Conservation (phyloP, 208 protist genomes). For the Trypanosoma vivax region DNA sequence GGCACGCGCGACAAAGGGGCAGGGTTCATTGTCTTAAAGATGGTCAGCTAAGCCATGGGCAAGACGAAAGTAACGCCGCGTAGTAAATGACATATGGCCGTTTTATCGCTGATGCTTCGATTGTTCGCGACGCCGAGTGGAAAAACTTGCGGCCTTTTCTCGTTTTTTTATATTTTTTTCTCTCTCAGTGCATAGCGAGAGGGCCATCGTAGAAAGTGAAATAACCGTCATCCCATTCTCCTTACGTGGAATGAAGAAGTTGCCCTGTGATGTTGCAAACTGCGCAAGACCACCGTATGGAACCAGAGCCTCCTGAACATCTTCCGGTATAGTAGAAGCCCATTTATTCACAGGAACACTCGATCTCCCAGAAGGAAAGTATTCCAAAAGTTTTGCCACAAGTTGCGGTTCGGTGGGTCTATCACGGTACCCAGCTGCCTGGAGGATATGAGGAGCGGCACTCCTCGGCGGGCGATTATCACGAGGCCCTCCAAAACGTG, state of each 20-base stretch:
- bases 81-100: too few relatives aligned
- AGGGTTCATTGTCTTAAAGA: too few relatives aligned
- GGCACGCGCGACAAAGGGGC: too few relatives aligned
- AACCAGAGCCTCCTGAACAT: conserved; percentile 58
- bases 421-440: conserved; percentile 2
- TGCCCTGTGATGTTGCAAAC: conserved; percentile 46
- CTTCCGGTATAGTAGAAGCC: conserved; percentile 43
- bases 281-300: conserved; percentile 45
- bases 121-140: conserved; percentile 10
- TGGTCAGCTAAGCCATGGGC: too few relatives aligned
- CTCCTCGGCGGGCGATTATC: conserved; percentile 13
- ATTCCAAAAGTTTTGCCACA: conserved; percentile 47
- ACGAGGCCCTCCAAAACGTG: conserved; percentile 19
- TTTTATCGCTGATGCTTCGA: conserved; percentile 17
- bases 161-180: conserved; percentile 32
- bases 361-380: conserved; percentile 36
- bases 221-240: conserved; percentile 56
- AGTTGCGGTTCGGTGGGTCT: conserved; percentile 55
- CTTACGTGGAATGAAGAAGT: conserved; percentile 67
- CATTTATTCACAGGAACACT: conserved; percentile 50
- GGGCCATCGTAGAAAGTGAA: conserved; percentile 51
- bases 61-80: too few relatives aligned
- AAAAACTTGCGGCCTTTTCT: conserved; percentile 23
- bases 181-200: conserved; percentile 27
- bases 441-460: conserved; percentile 5